A percentile compares a stretch with the other conserved stretches of the same genome.
Evolutionary conservation across 768 basidiomycete species (phyloP).

Genomic region (Xanthoconium stramineum): DNA sequence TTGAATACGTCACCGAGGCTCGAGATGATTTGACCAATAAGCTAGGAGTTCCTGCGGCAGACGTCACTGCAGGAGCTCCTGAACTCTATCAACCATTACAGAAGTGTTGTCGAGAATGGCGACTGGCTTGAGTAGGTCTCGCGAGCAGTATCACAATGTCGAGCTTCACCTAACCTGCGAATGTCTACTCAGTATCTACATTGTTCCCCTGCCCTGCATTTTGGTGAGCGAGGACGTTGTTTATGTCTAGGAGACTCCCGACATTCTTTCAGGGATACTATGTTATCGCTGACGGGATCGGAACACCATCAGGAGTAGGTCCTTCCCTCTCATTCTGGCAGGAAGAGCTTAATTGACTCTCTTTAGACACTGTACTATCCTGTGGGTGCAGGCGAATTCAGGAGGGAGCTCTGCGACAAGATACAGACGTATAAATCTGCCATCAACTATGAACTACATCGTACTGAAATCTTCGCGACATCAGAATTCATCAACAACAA

Average conservation of each 20-base stretch:
- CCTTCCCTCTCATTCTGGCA: no score
- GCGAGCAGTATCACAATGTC: background rate
- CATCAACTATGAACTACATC: background rate
- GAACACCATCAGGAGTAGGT: slow-evolving; percentile 1
- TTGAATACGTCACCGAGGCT: background rate
- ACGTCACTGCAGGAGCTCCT: background rate
- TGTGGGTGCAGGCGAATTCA: background rate
- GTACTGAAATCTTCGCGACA: background rate
- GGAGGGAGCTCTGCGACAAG: background rate
- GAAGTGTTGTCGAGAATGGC: background rate
- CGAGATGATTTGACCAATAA: background rate
- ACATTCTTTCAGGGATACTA: background rate
- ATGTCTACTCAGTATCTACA: background rate
- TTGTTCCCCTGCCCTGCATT: slow-evolving; percentile 2
- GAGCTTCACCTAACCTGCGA: background rate
- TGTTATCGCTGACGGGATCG: background rate
- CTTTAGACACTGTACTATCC: background rate
- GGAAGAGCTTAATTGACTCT: background rate
- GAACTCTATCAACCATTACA: background rate
- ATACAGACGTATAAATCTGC: background rate
- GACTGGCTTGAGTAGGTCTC: slow-evolving; percentile 6
- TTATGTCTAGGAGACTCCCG: no score
- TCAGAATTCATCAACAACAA: background rate
- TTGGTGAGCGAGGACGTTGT: background rate
- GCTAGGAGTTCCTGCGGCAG: background rate